phyloP scores from a whole-genome alignment of 2,329 filamentous ascomycete species.

The Ophiognomonia clavigignenti-juglandacearum region DNA sequence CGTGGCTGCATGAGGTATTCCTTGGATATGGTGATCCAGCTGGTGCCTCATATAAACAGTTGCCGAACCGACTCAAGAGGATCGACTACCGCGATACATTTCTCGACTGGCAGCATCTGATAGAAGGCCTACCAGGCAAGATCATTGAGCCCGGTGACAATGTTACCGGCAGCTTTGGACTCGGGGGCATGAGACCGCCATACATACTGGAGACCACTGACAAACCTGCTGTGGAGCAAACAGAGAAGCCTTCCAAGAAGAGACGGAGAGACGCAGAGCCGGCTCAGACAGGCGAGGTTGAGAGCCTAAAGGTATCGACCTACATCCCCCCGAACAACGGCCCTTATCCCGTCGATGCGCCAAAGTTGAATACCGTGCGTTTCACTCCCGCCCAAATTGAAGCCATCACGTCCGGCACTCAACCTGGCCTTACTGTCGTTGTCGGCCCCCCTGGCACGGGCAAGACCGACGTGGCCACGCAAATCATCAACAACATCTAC shows the following conservation, averaged over 20 bases:
- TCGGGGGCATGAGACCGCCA: constrained; percentile 73
- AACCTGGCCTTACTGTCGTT: constrained; percentile 89
- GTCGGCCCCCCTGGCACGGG: constrained; percentile 95
- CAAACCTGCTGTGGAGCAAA: constrained; percentile 44
- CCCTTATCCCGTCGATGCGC: constrained; percentile 80
- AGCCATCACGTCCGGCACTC: constrained; percentile 88
- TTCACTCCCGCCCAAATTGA: constrained; percentile 91
- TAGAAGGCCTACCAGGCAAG: constrained; percentile 85
- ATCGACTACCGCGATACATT: constrained; percentile 95
- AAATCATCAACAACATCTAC: constrained; percentile 98
- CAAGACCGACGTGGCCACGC: constrained; percentile 98
- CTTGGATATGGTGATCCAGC: constrained; percentile 94
- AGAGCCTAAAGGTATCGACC: constrained; percentile 76
- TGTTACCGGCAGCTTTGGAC: constrained; percentile 65
- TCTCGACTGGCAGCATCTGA: constrained; percentile 88
- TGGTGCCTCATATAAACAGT: constrained; percentile 77
- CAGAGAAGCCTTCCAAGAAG: constrained; percentile 72
- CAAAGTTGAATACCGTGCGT: constrained; percentile 75
- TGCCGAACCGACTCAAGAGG: constrained; percentile 71
- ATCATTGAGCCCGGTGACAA: constrained; percentile 74
- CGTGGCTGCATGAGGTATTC: constrained; percentile 95
- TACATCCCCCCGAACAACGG: constrained; percentile 87
- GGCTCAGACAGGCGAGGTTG: constrained; percentile 54
- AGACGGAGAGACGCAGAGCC: constrained; percentile 74
- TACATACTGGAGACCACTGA: constrained; percentile 73